These are phyloP conservation scores for Vigna hirtella DNA, from an alignment of 306 rosid species.

Conservation along the genomic window DNA sequence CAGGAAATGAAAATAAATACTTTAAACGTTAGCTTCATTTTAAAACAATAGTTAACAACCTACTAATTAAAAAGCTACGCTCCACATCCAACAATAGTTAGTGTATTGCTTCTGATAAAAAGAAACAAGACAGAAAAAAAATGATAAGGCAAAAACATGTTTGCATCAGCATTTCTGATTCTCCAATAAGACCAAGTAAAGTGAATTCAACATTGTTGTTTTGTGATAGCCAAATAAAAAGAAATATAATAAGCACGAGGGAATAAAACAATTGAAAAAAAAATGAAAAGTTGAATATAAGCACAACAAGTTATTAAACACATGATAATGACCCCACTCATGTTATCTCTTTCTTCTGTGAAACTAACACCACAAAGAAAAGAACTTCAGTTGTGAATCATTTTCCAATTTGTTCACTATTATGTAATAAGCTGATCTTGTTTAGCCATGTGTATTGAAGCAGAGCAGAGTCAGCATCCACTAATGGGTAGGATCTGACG, in stretches of 20 bases:
- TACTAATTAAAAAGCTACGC: slow-evolving; percentile 13
- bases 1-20: neutral
- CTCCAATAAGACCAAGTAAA: slow-evolving; percentile 35
- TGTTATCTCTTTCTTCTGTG: slow-evolving; percentile 38
- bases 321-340: slow-evolving; percentile 39
- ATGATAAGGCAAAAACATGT: slow-evolving; percentile 39
- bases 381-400: neutral
- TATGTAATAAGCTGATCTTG: slow-evolving; percentile 23
- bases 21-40: neutral
- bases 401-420: slow-evolving; percentile 33
- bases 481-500: slow-evolving; percentile 68
- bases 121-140: slow-evolving; percentile 29
- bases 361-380: slow-evolving; percentile 28
- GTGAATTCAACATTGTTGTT: slow-evolving; percentile 37
- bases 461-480: slow-evolving; percentile 55
- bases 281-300: slow-evolving; percentile 36
- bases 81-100: slow-evolving; percentile 45
- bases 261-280: slow-evolving; percentile 12
- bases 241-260: slow-evolving; percentile 4
- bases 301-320: slow-evolving; percentile 44
- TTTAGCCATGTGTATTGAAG: slow-evolving; percentile 40
- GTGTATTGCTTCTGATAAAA: slow-evolving; percentile 42
- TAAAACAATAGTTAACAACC: slow-evolving; percentile 3
- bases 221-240: slow-evolving; percentile 23
- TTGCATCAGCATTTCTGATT: slow-evolving; percentile 40